Conservation (phyloP, 805 yeast species). For the Lipomyces sp. region DNA sequence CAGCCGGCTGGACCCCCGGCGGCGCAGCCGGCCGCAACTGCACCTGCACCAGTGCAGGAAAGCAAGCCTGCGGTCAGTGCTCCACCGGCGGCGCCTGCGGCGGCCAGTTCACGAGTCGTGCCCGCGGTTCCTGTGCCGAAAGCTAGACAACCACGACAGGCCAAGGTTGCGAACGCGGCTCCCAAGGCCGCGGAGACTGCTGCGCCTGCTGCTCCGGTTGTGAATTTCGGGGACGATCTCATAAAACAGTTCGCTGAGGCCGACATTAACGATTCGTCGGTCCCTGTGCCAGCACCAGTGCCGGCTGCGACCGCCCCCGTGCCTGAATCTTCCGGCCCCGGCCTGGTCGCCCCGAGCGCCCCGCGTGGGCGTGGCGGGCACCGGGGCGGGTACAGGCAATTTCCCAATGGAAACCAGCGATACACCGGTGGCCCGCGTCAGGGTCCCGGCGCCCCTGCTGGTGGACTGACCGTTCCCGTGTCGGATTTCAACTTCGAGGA, state of each 20-base stretch:
- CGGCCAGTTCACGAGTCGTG: conserved; percentile 9
- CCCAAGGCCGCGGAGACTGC: conserved; percentile 11
- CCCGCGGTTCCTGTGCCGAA: conserved; percentile 29
- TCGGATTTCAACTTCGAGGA: conserved; percentile 73
- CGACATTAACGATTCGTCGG: conserved; percentile 15
- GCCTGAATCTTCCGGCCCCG: not conserved
- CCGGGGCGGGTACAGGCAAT: not conserved
- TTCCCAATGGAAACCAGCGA: not conserved
- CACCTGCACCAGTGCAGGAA: conserved; percentile 6
- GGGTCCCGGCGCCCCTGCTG: conserved; percentile 14
- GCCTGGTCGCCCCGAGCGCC: conserved; percentile 13
- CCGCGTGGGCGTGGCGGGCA: conserved; percentile 1
- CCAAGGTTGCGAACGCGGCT: conserved; percentile 32
- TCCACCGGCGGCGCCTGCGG: conserved; percentile 6
- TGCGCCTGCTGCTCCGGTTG: conserved; percentile 23
- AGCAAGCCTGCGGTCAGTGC: conserved; percentile 12
- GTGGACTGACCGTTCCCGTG: conserved; percentile 43
- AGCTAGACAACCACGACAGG: conserved; percentile 8
- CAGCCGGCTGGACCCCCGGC: conserved; percentile 24
- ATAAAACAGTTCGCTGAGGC: conserved; percentile 13
- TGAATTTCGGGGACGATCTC: conserved; percentile 25
- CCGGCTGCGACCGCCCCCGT: conserved; percentile 7
- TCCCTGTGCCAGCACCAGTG: conserved; percentile 24
- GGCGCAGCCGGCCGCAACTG: not conserved
- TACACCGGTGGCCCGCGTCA: conserved; percentile 8